Evolutionary conservation across 2,329 filamentous ascomycete species (phyloP), one percentile per base, ranked within the genome.

Genomic region (Lojkania enalia): DNA sequence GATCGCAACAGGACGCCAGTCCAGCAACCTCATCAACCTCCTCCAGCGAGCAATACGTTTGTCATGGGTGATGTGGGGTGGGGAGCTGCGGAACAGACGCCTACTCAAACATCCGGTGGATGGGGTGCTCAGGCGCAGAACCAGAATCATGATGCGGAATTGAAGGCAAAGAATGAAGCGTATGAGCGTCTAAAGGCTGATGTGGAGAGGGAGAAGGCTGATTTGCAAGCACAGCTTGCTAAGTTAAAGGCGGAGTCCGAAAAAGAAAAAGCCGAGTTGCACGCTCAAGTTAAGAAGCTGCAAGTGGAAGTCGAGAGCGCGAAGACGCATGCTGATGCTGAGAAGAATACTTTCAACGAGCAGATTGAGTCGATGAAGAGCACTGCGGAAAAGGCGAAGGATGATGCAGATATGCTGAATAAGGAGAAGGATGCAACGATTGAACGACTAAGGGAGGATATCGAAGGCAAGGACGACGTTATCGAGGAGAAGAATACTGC

Each of bases 391-490:
- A 45, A 64, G 49, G 54, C 55, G 12, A 62, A 54, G 42, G 47
- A 31, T 15, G 52, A 59, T 16, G 51, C 49, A 3, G 60, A 62
- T 33, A 50, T 55, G 7, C 25, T 53, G 11, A 51, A 39, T 18
- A 66, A 54, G 29, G 66, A 67, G 32, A 66, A 65, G 13, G 52
- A 59, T 14, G 19, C 54, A 9, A 59, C 53, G 2, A 62, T 68
- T 25, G 64, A 63, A 31, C 54, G 63, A 18, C 45, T 66, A 33
- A 66, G 63, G 29, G 64, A 69, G 46, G 65, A 69, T 25, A 42
- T 48, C 1, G 64, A 69, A 44, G 64, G 64, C 12, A 68, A 64
- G 48, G 58, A 65, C 20, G 59, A 64, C 35, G 55, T 49, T n/a
- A 63, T 67, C 30, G 60, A 54, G 20, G 64, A 64, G 19, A 54